Conservation (phyloP, 2,329 filamentous ascomycete genomes). For the Xylariaceae sp. region DNA sequence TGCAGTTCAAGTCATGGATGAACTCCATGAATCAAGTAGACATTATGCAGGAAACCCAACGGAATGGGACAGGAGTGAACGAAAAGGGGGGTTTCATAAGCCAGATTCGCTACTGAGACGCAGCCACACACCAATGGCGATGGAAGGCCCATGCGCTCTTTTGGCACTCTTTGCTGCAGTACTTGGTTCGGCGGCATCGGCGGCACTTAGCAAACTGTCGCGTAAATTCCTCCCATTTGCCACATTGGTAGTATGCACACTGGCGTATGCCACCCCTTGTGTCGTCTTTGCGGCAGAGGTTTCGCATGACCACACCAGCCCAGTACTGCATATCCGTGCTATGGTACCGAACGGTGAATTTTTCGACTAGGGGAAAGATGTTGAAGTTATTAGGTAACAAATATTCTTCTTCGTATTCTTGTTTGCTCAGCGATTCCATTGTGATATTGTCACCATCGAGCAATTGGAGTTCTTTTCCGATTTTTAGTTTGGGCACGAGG, state of each 20-base stretch:
- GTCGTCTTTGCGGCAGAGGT: conserved; percentile 96
- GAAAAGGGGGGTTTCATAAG: too few relatives aligned
- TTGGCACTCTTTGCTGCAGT: conserved; percentile 99
- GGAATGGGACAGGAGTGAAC: conserved; percentile 21
- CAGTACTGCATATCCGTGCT: conserved; percentile 99
- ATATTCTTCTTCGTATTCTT: conserved; percentile 79
- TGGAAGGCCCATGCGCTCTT: conserved; percentile 99
- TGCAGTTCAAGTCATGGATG: conserved; percentile 33
- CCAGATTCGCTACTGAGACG: conserved; percentile 57
- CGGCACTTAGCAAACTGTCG: conserved; percentile 98
- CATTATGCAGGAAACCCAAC: conserved; percentile 35
- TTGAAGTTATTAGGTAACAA: conserved; percentile 92
- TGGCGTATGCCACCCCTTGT: conserved; percentile 90
- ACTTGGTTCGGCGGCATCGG: conserved; percentile 92
- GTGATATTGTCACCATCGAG: conserved; percentile 65
- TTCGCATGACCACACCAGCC: conserved; percentile 98
- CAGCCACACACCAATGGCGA: conserved; percentile 92
- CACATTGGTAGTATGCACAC: conserved; percentile 96
- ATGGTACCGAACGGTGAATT: conserved; percentile 94
- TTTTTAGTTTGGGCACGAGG: conserved; percentile 85
- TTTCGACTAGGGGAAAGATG: conserved; percentile 96
- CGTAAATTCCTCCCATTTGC: conserved; percentile 96
- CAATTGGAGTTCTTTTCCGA: conserved; percentile 77
- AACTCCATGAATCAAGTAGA: conserved; percentile 32
- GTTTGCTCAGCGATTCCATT: conserved; percentile 37